Evolutionary conservation across 2,329 filamentous ascomycete genomes (phyloP).

Genomic region (Trichophyton benhamiae): DNA sequence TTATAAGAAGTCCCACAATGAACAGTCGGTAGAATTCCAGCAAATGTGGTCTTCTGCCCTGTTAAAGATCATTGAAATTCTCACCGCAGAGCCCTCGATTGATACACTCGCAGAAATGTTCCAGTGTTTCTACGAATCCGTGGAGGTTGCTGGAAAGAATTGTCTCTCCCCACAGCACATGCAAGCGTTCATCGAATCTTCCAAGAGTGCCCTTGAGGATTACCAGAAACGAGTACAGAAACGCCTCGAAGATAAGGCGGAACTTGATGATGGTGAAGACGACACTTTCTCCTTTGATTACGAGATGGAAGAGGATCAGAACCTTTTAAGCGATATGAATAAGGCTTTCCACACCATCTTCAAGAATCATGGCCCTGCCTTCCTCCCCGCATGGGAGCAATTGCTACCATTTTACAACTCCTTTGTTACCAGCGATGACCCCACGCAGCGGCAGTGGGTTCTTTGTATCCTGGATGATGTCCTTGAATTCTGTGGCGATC

Average conservation of each 20-base stretch:
- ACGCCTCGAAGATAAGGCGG: constrained; percentile 71
- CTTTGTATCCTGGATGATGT: constrained; percentile 98
- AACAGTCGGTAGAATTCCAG: constrained; percentile 64
- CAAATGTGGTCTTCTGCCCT: constrained; percentile 75
- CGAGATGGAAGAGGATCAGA: constrained; percentile 95
- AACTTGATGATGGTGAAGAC: constrained; percentile 80
- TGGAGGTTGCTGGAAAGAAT: constrained; percentile 82
- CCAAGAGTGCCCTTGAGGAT: constrained; percentile 75
- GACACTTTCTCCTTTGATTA: constrained; percentile 75
- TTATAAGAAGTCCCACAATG: constrained; percentile 83
- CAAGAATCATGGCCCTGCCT: constrained; percentile 80
- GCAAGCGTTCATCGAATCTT: constrained; percentile 74
- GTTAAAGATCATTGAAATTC: constrained; percentile 82
- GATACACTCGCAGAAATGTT: constrained; percentile 98
- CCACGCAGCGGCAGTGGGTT: constrained; percentile 96
- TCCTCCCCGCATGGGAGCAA: constrained; percentile 78
- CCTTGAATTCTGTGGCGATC: constrained; percentile 83
- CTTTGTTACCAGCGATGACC: constrained; percentile 68
- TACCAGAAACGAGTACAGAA: constrained; percentile 78
- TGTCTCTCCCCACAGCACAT: constrained; percentile 70
- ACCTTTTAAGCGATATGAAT: constrained; percentile 96
- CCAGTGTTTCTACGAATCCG: constrained; percentile 97
- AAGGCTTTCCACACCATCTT: constrained; percentile 99
- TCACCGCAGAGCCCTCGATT: constrained; percentile 86
- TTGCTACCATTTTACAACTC: constrained; percentile 73